Percentiles rank a stretch among this genome's conserved stretches.
Conservation (phyloP, 306 rosid species). For the apple (Malus domestica) region DNA sequence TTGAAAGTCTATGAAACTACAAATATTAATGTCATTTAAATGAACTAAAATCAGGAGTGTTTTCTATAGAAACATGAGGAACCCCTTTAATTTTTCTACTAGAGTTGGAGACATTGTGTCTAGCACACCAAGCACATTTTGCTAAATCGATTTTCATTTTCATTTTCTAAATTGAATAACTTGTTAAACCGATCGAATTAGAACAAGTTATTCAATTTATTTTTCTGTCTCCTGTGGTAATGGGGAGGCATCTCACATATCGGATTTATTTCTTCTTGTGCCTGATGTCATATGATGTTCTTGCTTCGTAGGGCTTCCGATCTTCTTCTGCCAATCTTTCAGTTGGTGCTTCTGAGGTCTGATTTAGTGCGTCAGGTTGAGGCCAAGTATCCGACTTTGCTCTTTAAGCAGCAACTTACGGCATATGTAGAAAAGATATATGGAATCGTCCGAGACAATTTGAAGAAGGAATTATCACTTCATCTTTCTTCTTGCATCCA, state of each 20-base stretch:
- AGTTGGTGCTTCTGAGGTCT: slow-evolving; percentile 34
- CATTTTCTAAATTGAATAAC: too few relatives aligned
- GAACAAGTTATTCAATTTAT: too few relatives aligned
- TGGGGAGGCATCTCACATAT: background rate
- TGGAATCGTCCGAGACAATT: slow-evolving; percentile 75
- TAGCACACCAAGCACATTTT: too few relatives aligned
- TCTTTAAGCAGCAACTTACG: slow-evolving; percentile 90
- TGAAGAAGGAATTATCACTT: slow-evolving; percentile 66
- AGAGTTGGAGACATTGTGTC: too few relatives aligned
- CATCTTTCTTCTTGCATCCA: slow-evolving; percentile 64
- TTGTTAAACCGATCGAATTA: too few relatives aligned
- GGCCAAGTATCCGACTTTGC: slow-evolving; percentile 90
- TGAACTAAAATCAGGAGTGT: too few relatives aligned
- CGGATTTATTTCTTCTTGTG: background rate
- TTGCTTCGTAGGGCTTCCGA: slow-evolving; percentile 70
- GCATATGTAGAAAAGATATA: slow-evolving; percentile 83
- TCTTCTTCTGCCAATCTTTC: slow-evolving; percentile 71
- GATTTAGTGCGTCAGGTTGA: slow-evolving; percentile 71
- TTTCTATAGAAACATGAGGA: too few relatives aligned
- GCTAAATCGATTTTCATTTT: too few relatives aligned
- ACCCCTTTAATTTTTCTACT: too few relatives aligned
- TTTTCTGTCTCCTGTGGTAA: too few relatives aligned
- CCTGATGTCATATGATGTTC: slow-evolving; percentile 7
- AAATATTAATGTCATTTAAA: too few relatives aligned
- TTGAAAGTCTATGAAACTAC: too few relatives aligned